Evolutionary conservation across 2,329 filamentous ascomycete species (phyloP).

Genomic region (Amesomyces nigricolor): DNA sequence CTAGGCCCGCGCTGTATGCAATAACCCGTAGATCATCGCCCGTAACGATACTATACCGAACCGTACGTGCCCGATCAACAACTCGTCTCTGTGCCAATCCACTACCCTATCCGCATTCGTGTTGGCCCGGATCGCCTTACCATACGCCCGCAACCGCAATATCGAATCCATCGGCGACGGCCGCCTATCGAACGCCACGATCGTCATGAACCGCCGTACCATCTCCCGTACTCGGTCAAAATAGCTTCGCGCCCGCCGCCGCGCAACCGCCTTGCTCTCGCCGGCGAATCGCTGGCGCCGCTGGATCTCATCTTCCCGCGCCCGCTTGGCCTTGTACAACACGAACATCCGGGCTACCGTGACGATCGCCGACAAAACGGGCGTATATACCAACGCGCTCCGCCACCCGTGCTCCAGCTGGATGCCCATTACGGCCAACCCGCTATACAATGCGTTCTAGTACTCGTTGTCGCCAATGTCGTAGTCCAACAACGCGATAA

Average conservation of each 20-base stretch:
- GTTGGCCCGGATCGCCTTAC: conserved; percentile 10
- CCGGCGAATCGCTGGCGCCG: background rate
- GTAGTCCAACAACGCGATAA: conserved; percentile 5
- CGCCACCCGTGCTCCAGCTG: background rate
- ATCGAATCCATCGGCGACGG: conserved; percentile 9
- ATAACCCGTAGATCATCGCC: conserved; percentile 8
- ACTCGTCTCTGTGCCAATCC: conserved; percentile 9
- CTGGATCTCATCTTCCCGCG: background rate
- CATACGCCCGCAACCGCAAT: conserved; percentile 7
- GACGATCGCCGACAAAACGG: conserved; percentile 4
- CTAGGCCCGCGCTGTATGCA: conserved; percentile 4
- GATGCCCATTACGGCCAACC: conserved; percentile 6
- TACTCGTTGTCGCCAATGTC: conserved; percentile 5
- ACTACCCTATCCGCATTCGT: conserved; percentile 5
- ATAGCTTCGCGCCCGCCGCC: conserved; percentile 3
- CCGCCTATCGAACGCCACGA: conserved; percentile 4
- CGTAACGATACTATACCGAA: conserved; percentile 8
- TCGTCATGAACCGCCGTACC: conserved; percentile 9
- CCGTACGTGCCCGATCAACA: conserved; percentile 5
- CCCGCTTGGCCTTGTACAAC: conserved; percentile 4
- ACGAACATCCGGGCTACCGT: conserved; percentile 6
- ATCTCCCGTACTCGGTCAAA: conserved; percentile 9
- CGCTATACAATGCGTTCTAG: conserved; percentile 7
- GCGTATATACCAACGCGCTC: conserved; percentile 3
- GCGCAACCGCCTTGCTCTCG: conserved; percentile 1